phyloP scores from a whole-genome alignment of 768 basidiomycete species.

The Russula sp. region DNA sequence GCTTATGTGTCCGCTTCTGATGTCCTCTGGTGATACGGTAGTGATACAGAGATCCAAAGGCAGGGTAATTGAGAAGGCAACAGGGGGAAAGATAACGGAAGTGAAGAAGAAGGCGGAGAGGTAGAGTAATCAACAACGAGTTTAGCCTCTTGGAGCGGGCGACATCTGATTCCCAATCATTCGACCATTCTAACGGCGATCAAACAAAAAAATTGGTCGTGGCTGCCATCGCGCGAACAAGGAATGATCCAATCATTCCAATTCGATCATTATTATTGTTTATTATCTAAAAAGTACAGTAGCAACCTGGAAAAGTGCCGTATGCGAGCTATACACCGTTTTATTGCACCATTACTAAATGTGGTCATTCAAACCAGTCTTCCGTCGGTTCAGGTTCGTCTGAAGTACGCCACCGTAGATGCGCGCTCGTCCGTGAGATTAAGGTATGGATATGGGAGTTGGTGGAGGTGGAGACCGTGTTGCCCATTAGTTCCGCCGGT shows the following conservation, averaged over 20 bases:
- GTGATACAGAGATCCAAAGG: no score
- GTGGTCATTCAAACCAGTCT: background rate
- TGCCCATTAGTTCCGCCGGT: background rate
- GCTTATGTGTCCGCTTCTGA: no score
- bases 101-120: no score
- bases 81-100: background rate
- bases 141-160: background rate
- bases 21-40: no score
- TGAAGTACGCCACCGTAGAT: background rate
- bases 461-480: background rate
- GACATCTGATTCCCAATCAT: constrained; percentile 25
- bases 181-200: constrained; percentile 29
- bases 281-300: no score
- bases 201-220: constrained; percentile 11
- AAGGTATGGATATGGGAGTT: background rate
- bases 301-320: no score
- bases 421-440: background rate
- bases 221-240: background rate
- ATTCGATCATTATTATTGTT: no score
- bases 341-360: background rate
- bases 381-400: background rate
- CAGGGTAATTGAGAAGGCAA: background rate
- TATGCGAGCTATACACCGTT: no score
- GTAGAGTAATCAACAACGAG: background rate
- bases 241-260: constrained; percentile 22